Base-by-base conservation (phyloP, 2,329 filamentous ascomycete genomes). In the Fusarium duplospermum region DNA sequence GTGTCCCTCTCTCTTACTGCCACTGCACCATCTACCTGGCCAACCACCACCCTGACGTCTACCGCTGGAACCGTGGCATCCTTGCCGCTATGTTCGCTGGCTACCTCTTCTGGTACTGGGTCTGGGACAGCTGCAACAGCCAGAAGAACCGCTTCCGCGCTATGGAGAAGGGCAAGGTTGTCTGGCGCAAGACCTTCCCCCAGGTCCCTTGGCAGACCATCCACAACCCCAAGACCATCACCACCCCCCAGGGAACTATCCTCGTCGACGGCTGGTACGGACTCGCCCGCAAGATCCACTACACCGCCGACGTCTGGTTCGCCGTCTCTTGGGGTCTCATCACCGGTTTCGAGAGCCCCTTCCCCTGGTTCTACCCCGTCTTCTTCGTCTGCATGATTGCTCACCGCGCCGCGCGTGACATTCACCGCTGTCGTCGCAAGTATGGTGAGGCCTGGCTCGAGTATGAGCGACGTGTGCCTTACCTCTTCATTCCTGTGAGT, bases 121-220 rank as follows among this genome's bases (percentile, higher is more conserved):
- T 97, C 65, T 98, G 95, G 94, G 95, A 97, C 80, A 96, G 94
- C 50, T 92, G 91, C 84, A 97, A 97, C 86, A 94, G 91, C 80
- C 95, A 98, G 84, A 98, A 98, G 90, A 98, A 97, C 86, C 92
- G 93, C 73, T 98, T 96, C 90, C 92, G 95, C 64, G 90, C 93
- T 74, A 88, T 91, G 83, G 94, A 97, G 84, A 90, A 92, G 70
- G 94, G 94, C 70, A 91, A 91, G 45, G 80, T 89, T 62, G 83
- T 92, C 62, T 86, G 90, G 81, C 93, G 95, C 78, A 93, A 92
- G 77, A 92, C 94, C 4, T 97, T 98, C 86, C 95, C 95, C 6
- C 93, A 96, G 82, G 89, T 98, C n/a, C 94, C 94, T 9, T 98
- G 94, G 92, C 93, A 93, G 82, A 92, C 91, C 6, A 83, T 98